A percentile compares a stretch with the other conserved stretches of the same genome.
phyloP scores from a whole-genome alignment of 2,329 filamentous ascomycete genomes.

The Aureobasidium musti region DNA sequence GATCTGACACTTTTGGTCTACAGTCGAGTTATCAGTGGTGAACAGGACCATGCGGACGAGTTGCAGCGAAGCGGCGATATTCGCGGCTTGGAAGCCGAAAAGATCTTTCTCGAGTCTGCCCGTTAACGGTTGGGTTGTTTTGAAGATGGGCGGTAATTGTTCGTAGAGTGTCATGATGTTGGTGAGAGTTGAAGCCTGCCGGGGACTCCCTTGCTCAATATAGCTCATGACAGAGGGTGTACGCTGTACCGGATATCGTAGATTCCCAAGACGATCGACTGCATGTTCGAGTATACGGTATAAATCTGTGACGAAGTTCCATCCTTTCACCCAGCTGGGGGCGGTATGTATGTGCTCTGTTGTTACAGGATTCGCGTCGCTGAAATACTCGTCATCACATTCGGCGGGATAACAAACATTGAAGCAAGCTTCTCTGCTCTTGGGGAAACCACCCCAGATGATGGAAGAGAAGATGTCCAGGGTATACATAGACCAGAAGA shows the following conservation, averaged over 20 bases:
- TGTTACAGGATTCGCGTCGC: conserved; percentile 40
- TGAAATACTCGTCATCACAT: conserved; percentile 45
- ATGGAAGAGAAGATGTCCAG: conserved; percentile 57
- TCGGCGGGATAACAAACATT: conserved; percentile 52
- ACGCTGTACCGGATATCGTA: conserved; percentile 34
- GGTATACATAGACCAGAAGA: conserved; percentile 60
- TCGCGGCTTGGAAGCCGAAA: conserved; percentile 54
- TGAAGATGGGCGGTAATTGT: conserved; percentile 26
- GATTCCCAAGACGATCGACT: conserved; percentile 4
- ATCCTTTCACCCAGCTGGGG: conserved; percentile 54
- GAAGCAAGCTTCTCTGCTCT: conserved; percentile 49
- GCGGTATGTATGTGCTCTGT: not conserved
- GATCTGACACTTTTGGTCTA: conserved; percentile 51
- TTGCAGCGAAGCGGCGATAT: conserved; percentile 53
- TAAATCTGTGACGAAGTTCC: conserved; percentile 60
- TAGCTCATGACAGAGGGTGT: not conserved
- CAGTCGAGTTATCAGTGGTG: conserved; percentile 30
- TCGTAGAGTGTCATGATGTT: conserved; percentile 27
- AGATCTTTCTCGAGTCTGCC: conserved; percentile 39
- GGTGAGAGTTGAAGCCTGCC: conserved; percentile 3
- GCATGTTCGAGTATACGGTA: conserved; percentile 57
- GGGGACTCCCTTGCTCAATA: not conserved
- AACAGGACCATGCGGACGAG: conserved; percentile 53
- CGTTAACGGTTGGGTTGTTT: conserved; percentile 23
- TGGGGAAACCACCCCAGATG: conserved; percentile 53